Evolutionary conservation across 768 basidiomycete genomes (phyloP), one percentile per base, ranked within the genome.

Genomic region (Naematelia encephala): DNA sequence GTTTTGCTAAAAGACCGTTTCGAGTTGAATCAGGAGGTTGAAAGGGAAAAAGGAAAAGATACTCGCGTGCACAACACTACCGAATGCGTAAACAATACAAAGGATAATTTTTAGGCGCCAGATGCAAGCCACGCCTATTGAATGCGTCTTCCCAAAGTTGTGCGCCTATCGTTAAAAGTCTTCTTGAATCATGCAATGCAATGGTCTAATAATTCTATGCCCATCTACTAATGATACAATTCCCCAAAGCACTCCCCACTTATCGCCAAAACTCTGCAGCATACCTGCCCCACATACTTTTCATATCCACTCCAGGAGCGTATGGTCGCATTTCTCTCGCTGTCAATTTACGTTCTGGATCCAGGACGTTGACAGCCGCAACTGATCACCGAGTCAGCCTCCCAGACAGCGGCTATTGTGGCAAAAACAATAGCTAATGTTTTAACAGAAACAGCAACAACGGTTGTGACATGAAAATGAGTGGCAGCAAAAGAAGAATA

Each of bases 251-350:
- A 5, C 8, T 11, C 8, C 25, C 19, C 25, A 19, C 10, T 21
- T 21, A 26, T 50, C 66, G 57, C 75, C 75, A 76, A 19, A 54
- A 51, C 56, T 64, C 55, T 49, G 48, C 34, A 3, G 75, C 75
- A 51, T 74, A 76, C 54, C 50, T 54, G 0, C 75, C 75, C 65
- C 70, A 76, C 2, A 76, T 64, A 3, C 52, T 60, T 26, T 71
- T 72, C 46, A 72, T 61, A 42, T 57, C 47, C 59, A 66, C 47
- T 19, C 70, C 66, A 11, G 66, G 59, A 10, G 70, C 75, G 44
- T 74, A 76, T 3, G 67, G 62, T 55, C 68, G 56, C 52, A 72
- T 65, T 16, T 69, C 59, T 10, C 22, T 49, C 10, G 56, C 48
- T 19, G 58, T 59, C 13, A 76, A 49, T 13, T 57, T 54, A 4